Conservation (phyloP, 371 early-diverging fungal genomes). For the Mycotypha africana region DNA sequence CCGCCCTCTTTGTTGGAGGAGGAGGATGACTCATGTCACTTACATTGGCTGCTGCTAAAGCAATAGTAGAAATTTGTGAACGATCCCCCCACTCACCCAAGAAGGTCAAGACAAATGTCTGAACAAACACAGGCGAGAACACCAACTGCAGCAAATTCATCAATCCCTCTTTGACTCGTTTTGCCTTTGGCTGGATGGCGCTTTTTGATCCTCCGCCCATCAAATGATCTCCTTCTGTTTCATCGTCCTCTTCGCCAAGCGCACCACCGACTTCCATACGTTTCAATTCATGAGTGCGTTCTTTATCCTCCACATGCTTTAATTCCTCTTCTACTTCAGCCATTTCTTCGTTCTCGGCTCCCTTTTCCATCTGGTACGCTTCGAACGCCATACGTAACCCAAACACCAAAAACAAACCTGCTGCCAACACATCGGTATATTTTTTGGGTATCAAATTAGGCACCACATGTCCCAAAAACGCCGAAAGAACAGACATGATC, state of each 20-base stretch:
- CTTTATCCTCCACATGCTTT: constrained; percentile 67
- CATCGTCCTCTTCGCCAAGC: neutral
- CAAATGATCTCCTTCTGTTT: neutral
- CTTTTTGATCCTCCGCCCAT: too few relatives aligned
- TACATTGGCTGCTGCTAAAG: constrained; percentile 89
- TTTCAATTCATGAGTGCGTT: constrained; percentile 53
- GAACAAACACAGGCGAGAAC: constrained; percentile 89
- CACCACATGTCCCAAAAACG: constrained; percentile 83
- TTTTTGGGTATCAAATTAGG: constrained; percentile 80
- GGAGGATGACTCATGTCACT: too few relatives aligned
- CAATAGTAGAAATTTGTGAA: constrained; percentile 91
- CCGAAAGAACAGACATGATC: constrained; percentile 93
- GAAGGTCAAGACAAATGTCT: constrained; percentile 92
- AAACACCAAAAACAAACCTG: constrained; percentile 84
- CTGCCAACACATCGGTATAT: constrained; percentile 81
- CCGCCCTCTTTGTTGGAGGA: too few relatives aligned
- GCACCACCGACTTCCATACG: constrained; percentile 29
- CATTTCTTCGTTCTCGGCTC: constrained; percentile 84
- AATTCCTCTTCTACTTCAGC: constrained; percentile 85
- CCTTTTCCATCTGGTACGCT: constrained; percentile 81
- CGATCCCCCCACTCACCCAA: constrained; percentile 98
- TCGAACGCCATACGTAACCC: constrained; percentile 87
- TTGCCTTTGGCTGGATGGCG: constrained; percentile 1
- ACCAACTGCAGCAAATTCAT: constrained; percentile 62
- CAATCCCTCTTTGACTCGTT: constrained; percentile 41